phyloP scores from a whole-genome alignment of 441 rosid species.

The Iberis amara region DNA sequence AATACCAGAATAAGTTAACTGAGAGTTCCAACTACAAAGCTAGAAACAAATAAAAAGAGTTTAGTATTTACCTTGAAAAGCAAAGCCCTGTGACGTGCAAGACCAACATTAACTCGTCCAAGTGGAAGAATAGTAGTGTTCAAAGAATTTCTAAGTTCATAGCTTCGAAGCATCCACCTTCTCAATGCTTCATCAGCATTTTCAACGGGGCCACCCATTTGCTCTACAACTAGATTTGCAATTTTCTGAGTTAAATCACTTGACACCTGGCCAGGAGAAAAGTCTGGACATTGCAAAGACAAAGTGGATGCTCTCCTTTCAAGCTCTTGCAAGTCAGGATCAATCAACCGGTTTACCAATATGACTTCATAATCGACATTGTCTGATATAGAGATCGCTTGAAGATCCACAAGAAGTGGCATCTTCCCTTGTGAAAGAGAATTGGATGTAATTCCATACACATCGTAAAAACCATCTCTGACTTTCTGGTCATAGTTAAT shows the following conservation, averaged over 20 bases:
- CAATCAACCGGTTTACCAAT: constrained; percentile 71
- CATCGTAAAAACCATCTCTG: constrained; percentile 90
- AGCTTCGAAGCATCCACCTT: constrained; percentile 65
- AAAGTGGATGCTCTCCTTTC: constrained; percentile 50
- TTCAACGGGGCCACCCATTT: constrained; percentile 91
- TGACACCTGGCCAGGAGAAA: constrained; percentile 39
- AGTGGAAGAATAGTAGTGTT: constrained; percentile 73
- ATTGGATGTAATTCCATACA: constrained; percentile 59
- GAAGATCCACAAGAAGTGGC: constrained; percentile 86
- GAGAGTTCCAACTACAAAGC: constrained; percentile 7
- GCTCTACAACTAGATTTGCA: constrained; percentile 77
- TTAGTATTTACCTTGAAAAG: constrained; percentile 72
- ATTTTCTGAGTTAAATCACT: constrained; percentile 70
- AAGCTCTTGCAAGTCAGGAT: constrained; percentile 67
- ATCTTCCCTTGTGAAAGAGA: constrained; percentile 58
- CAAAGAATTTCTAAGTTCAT: constrained; percentile 54
- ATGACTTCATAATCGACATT: constrained; percentile 72
- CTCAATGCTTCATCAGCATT: constrained; percentile 76
- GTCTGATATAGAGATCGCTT: constrained; percentile 57
- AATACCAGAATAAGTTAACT: constrained; percentile 7
- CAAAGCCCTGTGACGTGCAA: constrained; percentile 94
- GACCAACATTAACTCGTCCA: constrained; percentile 80
- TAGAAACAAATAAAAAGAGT: background rate
- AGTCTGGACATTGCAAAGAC: constrained; percentile 43
- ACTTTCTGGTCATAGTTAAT: constrained; percentile 80